A percentile compares a stretch with the other conserved stretches of the same genome.
phyloP scores from a whole-genome alignment of 2,329 filamentous ascomycete species.

The Chaetomium olivaceum region DNA sequence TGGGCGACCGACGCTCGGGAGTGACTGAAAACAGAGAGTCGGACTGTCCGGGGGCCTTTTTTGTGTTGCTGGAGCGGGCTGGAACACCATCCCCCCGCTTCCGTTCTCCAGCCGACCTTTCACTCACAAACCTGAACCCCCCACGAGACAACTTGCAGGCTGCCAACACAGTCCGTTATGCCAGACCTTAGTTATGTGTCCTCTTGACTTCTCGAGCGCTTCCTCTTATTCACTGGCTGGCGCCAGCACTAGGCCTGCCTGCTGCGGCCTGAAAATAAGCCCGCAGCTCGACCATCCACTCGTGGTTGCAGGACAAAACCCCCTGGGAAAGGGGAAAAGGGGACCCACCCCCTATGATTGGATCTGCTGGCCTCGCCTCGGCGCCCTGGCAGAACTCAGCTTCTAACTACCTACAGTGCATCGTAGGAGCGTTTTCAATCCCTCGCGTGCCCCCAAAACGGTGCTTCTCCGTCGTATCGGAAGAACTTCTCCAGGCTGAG shows the following conservation, averaged over 20 bases:
- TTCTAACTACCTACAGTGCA: not conserved
- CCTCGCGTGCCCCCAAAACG: not conserved
- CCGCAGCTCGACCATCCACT: not conserved
- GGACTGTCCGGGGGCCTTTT: not conserved
- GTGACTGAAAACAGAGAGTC: not conserved
- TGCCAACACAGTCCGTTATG: not conserved
- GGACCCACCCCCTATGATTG: slow-evolving; percentile 12
- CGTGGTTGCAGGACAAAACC: not conserved
- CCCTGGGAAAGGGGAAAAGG: not conserved
- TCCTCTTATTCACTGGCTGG: not conserved
- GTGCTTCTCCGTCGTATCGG: slow-evolving; percentile 8
- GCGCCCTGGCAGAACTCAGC: not conserved
- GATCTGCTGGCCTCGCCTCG: slow-evolving; percentile 19
- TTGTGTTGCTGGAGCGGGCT: not conserved
- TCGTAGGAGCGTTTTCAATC: not conserved
- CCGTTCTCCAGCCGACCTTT: not conserved
- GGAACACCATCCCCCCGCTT: not conserved
- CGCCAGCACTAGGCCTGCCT: not conserved
- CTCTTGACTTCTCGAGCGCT: not conserved
- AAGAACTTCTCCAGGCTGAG: slow-evolving; percentile 3
- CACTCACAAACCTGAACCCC: not conserved
- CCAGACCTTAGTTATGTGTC: not conserved
- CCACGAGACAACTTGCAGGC: not conserved
- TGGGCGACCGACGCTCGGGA: slow-evolving; percentile 16
- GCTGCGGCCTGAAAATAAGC: not conserved